Evolutionary conservation across 2,329 filamentous ascomycete genomes (phyloP).

Genomic region (Trichoderma brevicompactum): DNA sequence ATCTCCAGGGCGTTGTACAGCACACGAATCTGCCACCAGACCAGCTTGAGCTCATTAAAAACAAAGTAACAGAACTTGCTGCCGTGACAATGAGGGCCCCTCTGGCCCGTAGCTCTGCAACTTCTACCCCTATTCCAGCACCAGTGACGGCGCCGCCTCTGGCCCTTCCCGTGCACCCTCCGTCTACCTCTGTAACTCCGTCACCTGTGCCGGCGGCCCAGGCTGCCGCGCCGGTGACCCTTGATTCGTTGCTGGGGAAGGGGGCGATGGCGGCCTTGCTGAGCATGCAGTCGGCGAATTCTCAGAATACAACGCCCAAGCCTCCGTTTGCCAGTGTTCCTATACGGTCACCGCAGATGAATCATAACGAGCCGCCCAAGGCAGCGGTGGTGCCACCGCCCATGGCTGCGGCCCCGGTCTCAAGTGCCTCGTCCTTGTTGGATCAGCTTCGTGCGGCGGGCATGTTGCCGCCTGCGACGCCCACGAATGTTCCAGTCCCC

Average conservation of each 20-base stretch:
- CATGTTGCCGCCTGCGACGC: slow-evolving; percentile 57
- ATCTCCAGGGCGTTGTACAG: slow-evolving; percentile 76
- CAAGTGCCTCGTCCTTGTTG: slow-evolving; percentile 52
- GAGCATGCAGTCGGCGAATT: slow-evolving; percentile 56
- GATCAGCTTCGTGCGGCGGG: slow-evolving; percentile 71
- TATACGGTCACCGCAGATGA: slow-evolving; percentile 56
- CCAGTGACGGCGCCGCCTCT: slow-evolving; percentile 41
- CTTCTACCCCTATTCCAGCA: slow-evolving; percentile 48
- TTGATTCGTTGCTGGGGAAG: slow-evolving; percentile 63
- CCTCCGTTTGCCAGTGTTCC: slow-evolving; percentile 44
- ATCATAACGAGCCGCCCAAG: slow-evolving; percentile 44
- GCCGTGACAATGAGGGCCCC: slow-evolving; percentile 62
- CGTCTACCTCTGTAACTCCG: slow-evolving; percentile 43
- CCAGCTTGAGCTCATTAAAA: slow-evolving; percentile 81
- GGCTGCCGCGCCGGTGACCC: slow-evolving; percentile 48
- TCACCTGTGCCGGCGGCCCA: slow-evolving; percentile 41
- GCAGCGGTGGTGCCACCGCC: neutral
- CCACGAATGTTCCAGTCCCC: slow-evolving; percentile 44
- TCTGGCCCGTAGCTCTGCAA: slow-evolving; percentile 48
- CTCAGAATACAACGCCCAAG: slow-evolving; percentile 52
- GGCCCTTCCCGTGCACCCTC: slow-evolving; percentile 37
- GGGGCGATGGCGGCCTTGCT: slow-evolving; percentile 64
- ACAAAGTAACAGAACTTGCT: slow-evolving; percentile 78
- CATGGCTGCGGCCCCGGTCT: neutral
- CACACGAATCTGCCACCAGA: slow-evolving; percentile 77